A percentile compares a stretch with the other conserved stretches of the same genome.
Conservation (phyloP, 441 rosid genomes). For the Arabidopsis lyrata region DNA sequence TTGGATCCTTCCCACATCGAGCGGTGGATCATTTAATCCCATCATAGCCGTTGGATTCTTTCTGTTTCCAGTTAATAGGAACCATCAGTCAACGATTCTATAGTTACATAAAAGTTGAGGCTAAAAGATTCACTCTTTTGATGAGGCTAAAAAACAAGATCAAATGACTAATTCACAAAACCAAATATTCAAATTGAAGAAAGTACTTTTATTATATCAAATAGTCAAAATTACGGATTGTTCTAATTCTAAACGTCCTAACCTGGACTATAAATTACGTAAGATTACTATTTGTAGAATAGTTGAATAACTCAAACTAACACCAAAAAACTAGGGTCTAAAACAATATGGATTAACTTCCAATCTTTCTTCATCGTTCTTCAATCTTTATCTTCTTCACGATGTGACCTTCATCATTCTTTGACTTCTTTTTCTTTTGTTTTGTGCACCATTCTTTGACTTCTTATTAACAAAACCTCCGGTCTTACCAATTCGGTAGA, state of each 20-base stretch:
- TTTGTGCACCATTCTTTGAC: too few species aligned
- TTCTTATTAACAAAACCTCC: too few species aligned
- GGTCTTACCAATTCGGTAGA: too few species aligned
- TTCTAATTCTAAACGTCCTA: too few species aligned
- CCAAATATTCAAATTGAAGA: neutral
- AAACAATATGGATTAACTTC: neutral
- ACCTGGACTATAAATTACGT: too few species aligned
- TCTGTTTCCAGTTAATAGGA: slow-evolving; percentile 13
- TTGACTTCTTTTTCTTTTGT: too few species aligned
- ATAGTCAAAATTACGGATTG: too few species aligned
- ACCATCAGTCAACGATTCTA: slow-evolving; percentile 4
- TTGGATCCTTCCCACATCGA: slow-evolving; percentile 29
- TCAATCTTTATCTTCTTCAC: neutral
- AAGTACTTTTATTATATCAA: too few species aligned
- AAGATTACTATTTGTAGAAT: too few species aligned
- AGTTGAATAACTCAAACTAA: neutral
- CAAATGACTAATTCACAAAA: neutral
- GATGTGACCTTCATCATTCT: too few species aligned
- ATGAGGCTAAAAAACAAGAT: neutral
- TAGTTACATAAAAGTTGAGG: neutral
- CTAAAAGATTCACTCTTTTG: neutral
- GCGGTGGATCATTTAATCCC: slow-evolving; percentile 13
- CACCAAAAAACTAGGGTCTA: too few species aligned
- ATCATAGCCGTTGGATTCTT: slow-evolving; percentile 24
- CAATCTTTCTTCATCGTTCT: too few species aligned